Evolutionary conservation across 1,284 basidiomycete genomes (phyloP), one percentile per base, ranked within the genome.

Genomic region (Austroboletus niveus): DNA sequence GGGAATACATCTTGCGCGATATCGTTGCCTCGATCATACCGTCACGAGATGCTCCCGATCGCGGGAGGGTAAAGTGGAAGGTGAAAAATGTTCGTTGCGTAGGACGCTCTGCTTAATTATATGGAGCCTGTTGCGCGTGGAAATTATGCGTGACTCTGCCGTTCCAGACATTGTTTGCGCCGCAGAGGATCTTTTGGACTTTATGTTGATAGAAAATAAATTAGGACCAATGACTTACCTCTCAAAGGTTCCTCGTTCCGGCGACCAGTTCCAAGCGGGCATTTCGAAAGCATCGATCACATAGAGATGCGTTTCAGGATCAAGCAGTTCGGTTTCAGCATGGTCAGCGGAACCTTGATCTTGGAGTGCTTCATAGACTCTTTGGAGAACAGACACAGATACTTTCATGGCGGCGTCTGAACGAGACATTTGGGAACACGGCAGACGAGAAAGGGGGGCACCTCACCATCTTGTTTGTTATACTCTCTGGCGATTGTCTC

Each of bases 41-140:
- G 94, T 96, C 45, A 97, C 82, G 49, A 96, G 85, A 53, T 84
- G 84, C 53, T 88, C 84, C 45, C 92, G 76, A 70, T 96, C 90
- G 53, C 85, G 81, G 24, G 92, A 94, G 34, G 91, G 92, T 22
- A 97, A 70, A 0, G 92, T 93, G 4, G 94, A 95, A 7, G 94
- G 94, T 3, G 92, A 93, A 69, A 98, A 98, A 69, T 97, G 94
- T 66, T 98, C 95, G 63, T 97, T 97, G 20, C 94, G 79, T 35
- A 96, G 73, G 24, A 98, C 83, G 58, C 91, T 89, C 72, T 96
- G 94, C 61, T 86, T 88, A 60, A 96, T 92, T 47, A 96, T 84
- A 60, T 91, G 84, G 61, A 94, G 79, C 48, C 94, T 77, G 65
- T 97, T 90, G 22, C 94, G 80, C 31, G 90, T 75, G 34, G 90